These are phyloP conservation scores for Ganoderma lingzhi DNA, from an alignment of 1,284 basidiomycete genomes.

Conservation along the genomic window DNA sequence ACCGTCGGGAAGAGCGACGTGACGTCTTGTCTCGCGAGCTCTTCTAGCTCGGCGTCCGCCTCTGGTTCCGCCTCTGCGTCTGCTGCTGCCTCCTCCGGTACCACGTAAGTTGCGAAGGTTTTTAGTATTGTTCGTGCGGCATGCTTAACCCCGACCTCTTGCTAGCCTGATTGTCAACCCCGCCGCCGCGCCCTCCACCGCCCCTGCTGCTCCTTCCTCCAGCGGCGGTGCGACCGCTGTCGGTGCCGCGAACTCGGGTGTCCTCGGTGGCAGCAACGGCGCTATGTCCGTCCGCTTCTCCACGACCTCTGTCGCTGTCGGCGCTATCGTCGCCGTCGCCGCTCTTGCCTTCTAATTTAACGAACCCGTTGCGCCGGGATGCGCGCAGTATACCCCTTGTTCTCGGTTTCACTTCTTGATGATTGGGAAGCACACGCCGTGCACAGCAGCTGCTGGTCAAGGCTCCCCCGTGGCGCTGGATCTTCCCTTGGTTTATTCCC, in stretches of 20 bases:
- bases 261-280: conserved; percentile 37
- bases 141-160: conserved; percentile 1
- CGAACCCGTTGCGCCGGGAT: conserved; percentile 22
- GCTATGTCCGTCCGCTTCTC: conserved; percentile 39
- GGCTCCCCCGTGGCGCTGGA: conserved; percentile 31
- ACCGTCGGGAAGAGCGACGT: conserved; percentile 58
- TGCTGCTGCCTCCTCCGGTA: conserved; percentile 29
- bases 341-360: conserved; percentile 38
- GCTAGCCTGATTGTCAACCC: conserved; percentile 33
- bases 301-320: conserved; percentile 38
- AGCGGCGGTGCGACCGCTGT: conserved; percentile 43
- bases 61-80: conserved; percentile 21
- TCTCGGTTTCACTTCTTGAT: conserved; percentile 7
- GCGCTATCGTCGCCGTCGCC: conserved; percentile 39
- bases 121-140: not conserved
- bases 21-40: conserved; percentile 53
- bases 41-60: conserved; percentile 2
- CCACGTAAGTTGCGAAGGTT: conserved; percentile 25
- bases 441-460: conserved; percentile 32
- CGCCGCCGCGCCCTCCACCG: conserved; percentile 31
- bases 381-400: conserved; percentile 27
- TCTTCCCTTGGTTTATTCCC: conserved; percentile 18
- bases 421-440: conserved; percentile 33
- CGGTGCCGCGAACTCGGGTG: conserved; percentile 64
- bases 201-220: conserved; percentile 32